Evolutionary conservation across 352 stramenopile species (phyloP).

Genomic region (Phytophthora capsici): DNA sequence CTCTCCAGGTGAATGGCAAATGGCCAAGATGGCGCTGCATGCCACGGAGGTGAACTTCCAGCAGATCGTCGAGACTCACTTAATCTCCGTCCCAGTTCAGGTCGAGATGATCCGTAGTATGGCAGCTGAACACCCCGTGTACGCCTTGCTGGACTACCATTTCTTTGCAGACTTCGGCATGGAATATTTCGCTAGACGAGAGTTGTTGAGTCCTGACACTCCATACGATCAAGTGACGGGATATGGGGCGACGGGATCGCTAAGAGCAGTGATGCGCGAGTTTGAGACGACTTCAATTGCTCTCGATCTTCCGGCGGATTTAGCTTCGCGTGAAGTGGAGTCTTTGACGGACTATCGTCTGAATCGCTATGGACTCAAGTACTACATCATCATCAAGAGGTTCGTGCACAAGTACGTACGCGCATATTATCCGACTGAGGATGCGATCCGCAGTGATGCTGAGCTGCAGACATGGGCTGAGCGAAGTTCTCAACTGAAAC

Average conservation of each 20-base stretch:
- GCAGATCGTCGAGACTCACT: conserved; percentile 37
- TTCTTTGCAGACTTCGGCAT: conserved; percentile 45
- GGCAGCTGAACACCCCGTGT: conserved; percentile 37
- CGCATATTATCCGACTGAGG: conserved; percentile 41
- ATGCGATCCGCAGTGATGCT: conserved; percentile 28
- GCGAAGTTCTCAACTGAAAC: conserved; percentile 27
- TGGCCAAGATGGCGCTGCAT: conserved; percentile 52
- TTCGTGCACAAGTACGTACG: conserved; percentile 51
- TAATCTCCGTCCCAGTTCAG: conserved; percentile 43
- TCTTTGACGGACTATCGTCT: conserved; percentile 34
- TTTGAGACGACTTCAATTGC: conserved; percentile 30
- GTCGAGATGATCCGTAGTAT: conserved; percentile 50
- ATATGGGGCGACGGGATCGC: conserved; percentile 41
- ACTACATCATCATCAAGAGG: conserved; percentile 39
- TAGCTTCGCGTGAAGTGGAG: conserved; percentile 28
- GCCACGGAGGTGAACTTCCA: conserved; percentile 43
- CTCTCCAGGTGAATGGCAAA: conserved; percentile 35
- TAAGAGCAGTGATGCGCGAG: conserved; percentile 35
- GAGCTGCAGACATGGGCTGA: conserved; percentile 57
- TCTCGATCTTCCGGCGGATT: conserved; percentile 30
- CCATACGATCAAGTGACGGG: conserved; percentile 44
- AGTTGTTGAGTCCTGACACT: conserved; percentile 36
- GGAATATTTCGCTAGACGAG: conserved; percentile 36
- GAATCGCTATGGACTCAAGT: conserved; percentile 29
- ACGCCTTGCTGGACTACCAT: conserved; percentile 50